A percentile compares a stretch with the other conserved stretches of the same genome.
Conservation (phyloP, 441 rosid genomes). For the Cnidoscolus chayamansa region DNA sequence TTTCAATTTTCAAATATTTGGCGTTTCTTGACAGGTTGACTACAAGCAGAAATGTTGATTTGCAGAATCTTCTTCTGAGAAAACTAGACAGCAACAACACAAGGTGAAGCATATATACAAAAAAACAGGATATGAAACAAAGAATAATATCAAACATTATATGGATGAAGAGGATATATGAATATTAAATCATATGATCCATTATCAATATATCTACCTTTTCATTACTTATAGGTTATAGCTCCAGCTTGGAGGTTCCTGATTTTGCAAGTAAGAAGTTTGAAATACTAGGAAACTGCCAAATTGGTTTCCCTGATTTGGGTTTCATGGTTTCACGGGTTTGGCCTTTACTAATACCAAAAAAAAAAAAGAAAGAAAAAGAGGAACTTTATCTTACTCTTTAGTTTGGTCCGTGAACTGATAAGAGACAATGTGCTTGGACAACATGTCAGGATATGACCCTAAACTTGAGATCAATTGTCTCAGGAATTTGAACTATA, state of each 20-base stretch:
- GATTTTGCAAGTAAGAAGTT: neutral
- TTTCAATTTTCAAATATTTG: neutral
- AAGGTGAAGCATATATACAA: slow-evolving; percentile 11
- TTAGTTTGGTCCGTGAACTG: slow-evolving; percentile 25
- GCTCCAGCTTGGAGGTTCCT: neutral
- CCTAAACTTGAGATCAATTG: slow-evolving; percentile 6
- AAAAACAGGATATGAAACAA: neutral
- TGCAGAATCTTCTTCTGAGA: slow-evolving; percentile 9
- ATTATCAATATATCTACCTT: too few species aligned
- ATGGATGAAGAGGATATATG: neutral
- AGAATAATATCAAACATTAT: neutral
- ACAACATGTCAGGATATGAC: neutral
- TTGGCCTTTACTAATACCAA: slow-evolving; percentile 3
- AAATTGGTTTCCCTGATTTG: slow-evolving; percentile 1
- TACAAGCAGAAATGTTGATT: slow-evolving; percentile 2
- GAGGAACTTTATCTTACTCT: neutral
- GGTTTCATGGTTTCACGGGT: slow-evolving; percentile 8
- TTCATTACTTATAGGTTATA: neutral
- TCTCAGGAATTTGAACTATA: neutral
- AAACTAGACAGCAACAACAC: neutral
- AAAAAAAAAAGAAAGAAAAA: neutral
- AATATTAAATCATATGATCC: neutral
- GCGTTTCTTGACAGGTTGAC: neutral
- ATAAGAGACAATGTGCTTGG: slow-evolving; percentile 11
- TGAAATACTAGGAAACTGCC: slow-evolving; percentile 4